Conservation (phyloP, 768 basidiomycete species). For the Amanita inopinata region DNA sequence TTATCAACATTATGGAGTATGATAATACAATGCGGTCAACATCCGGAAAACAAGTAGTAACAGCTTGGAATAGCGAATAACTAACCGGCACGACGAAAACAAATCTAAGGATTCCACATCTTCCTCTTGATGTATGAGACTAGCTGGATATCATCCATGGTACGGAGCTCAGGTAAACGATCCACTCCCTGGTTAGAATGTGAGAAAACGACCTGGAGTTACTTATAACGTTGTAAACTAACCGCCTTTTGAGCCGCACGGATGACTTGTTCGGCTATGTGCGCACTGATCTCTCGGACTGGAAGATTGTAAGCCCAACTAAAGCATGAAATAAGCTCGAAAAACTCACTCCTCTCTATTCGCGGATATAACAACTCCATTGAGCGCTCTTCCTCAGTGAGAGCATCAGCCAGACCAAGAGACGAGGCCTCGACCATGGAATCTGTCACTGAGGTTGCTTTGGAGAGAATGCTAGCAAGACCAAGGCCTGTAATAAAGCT, state of each 20-base stretch:
- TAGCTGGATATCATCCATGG: slow-evolving; percentile 46
- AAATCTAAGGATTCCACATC: slow-evolving; percentile 60
- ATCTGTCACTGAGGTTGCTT: slow-evolving; percentile 64
- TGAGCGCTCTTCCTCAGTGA: slow-evolving; percentile 59
- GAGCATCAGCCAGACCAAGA: slow-evolving; percentile 65
- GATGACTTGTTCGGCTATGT: slow-evolving; percentile 69
- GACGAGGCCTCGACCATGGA: slow-evolving; percentile 86
- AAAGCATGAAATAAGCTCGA: neutral
- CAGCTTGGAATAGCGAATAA: neutral
- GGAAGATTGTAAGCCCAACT: slow-evolving; percentile 11
- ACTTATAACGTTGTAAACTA: too few species aligned
- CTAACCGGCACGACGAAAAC: neutral
- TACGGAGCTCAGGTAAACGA: slow-evolving; percentile 40
- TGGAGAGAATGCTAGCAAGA: slow-evolving; percentile 66
- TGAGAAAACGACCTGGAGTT: neutral
- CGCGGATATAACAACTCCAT: slow-evolving; percentile 73
- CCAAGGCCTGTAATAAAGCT: slow-evolving; percentile 49
- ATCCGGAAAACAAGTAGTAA: slow-evolving; percentile 5
- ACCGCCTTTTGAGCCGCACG: slow-evolving; percentile 72
- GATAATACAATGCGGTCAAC: neutral
- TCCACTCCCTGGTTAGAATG: slow-evolving; percentile 38
- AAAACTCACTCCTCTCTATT: slow-evolving; percentile 51
- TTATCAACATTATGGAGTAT: too few species aligned
- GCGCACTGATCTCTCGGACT: slow-evolving; percentile 74
- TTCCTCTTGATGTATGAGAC: slow-evolving; percentile 43